Evolutionary conservation across 768 basidiomycete genomes (phyloP).

Genomic region (Tulasnella sp.): DNA sequence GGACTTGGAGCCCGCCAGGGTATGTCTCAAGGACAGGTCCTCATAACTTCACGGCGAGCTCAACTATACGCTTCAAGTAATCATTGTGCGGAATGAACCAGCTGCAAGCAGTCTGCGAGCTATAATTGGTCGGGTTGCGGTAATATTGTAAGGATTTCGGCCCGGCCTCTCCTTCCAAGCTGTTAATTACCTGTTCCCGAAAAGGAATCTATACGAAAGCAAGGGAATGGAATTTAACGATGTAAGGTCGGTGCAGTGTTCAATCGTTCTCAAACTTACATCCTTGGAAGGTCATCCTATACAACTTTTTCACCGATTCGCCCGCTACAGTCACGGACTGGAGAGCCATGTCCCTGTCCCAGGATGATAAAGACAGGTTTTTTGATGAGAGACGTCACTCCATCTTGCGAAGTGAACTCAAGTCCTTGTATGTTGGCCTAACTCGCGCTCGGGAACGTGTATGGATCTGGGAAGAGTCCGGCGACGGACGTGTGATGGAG

Average conservation of each 20-base stretch:
- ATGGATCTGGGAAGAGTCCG: slow-evolving; percentile 35
- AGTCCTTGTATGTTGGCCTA: slow-evolving; percentile 33
- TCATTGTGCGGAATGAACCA: slow-evolving; percentile 18
- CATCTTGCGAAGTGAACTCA: slow-evolving; percentile 32
- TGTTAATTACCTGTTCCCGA: background rate
- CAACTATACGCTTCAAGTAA: background rate
- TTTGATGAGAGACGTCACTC: background rate
- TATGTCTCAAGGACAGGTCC: background rate
- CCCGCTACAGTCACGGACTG: slow-evolving; percentile 55
- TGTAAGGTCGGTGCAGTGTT: slow-evolving; percentile 42
- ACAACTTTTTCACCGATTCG: slow-evolving; percentile 76
- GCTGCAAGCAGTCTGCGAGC: background rate
- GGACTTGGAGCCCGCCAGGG: background rate
- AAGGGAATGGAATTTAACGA: slow-evolving; percentile 72
- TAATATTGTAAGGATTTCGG: background rate
- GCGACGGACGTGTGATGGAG: slow-evolving; percentile 10
- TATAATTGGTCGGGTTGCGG: background rate
- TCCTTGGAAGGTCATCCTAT: slow-evolving; percentile 61
- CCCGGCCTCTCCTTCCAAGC: background rate
- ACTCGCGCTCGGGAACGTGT: slow-evolving; percentile 32
- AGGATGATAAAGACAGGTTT: background rate
- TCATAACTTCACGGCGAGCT: background rate
- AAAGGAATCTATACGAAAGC: slow-evolving; percentile 59
- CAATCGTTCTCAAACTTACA: background rate
- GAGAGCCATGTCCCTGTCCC: slow-evolving; percentile 47